Base-by-base conservation (phyloP, 805 yeast genomes). In the Hanseniaspora meyeri region DNA sequence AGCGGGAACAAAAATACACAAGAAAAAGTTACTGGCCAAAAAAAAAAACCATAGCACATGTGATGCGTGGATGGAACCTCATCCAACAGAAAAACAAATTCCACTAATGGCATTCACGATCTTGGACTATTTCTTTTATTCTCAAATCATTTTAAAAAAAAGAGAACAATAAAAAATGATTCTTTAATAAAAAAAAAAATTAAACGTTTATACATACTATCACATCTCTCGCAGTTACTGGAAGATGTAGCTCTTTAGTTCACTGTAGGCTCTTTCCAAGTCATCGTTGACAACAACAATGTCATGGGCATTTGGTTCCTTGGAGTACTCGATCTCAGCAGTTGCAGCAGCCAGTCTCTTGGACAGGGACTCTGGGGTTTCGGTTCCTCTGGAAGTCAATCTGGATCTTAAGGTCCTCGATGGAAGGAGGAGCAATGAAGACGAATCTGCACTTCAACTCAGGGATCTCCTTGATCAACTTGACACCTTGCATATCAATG, bases 401-500 rank as follows among this genome's bases (percentile, higher is more conserved):
- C 99, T 82, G 59, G 72, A 69, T 66, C 80, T 80, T 65, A 93
- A 78, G 55, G 55, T 76, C 80, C 55, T 87, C 96, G 62, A 89
- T 73, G 19, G 93, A 83, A 34, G 99, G 98, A 37, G 99, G 99
- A 43, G 96, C 84, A 60, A 93, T 70, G 67, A 93, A 93, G 62
- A 93, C 73, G 70, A 69, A 93, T 69, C 90, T 78, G 32, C 98
- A 96, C 63, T 87, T 81, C 64, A 93, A 76, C 62, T 80, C 79
- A 17, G 95, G 80, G 56, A 80, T 72, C 12, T 38, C 29, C 73
- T 93, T 93, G 61, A 93, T 96, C 29, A 88, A 77, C 73, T 86
- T 84, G 65, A 93, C 98, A 62, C 99, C 99, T 74, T 93, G 97
- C 97, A 91, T 90, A 78, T 93, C 99, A 62, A 93, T 93, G 72